A percentile compares a stretch with the other conserved stretches of the same genome.
Conservation (phyloP, 345 rosid genomes). For the Gossypium mustelinum region DNA sequence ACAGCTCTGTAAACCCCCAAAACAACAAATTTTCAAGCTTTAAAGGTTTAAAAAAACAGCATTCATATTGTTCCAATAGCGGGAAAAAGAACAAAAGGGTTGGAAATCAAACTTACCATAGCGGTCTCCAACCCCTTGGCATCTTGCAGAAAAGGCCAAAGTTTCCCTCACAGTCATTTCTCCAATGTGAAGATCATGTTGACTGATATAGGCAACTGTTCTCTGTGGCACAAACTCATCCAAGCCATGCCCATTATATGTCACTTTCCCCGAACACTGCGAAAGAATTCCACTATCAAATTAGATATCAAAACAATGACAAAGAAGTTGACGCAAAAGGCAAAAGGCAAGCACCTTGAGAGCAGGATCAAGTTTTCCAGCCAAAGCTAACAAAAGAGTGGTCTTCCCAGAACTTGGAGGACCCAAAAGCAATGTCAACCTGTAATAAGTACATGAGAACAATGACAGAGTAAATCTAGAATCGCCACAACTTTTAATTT, state of each 20-base stretch:
- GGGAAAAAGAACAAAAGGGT: neutral
- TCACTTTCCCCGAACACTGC: conserved; percentile 20
- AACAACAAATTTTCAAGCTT: neutral
- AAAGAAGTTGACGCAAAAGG: neutral
- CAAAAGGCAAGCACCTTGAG: conserved; percentile 40
- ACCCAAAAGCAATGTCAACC: conserved; percentile 21
- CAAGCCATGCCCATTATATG: conserved; percentile 58
- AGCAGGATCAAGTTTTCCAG: conserved; percentile 35
- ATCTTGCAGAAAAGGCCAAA: conserved; percentile 74
- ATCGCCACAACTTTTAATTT: neutral
- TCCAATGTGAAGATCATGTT: conserved; percentile 71
- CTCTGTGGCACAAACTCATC: conserved; percentile 41
- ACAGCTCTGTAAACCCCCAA: conserved; percentile 6
- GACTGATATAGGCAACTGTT: conserved; percentile 53
- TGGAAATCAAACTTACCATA: conserved; percentile 33
- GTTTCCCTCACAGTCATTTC: conserved; percentile 92
- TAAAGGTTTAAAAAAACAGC: neutral
- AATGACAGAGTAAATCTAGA: neutral
- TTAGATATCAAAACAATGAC: neutral
- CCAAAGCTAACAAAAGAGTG: conserved; percentile 13
- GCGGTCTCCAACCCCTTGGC: conserved; percentile 68
- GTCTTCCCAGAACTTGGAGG: conserved; percentile 20
- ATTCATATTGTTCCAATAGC: neutral
- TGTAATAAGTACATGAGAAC: neutral
- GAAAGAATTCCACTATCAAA: neutral